Evolutionary conservation across 2,329 filamentous ascomycete genomes (phyloP).

Genomic region (Fusarium sarcochroum): DNA sequence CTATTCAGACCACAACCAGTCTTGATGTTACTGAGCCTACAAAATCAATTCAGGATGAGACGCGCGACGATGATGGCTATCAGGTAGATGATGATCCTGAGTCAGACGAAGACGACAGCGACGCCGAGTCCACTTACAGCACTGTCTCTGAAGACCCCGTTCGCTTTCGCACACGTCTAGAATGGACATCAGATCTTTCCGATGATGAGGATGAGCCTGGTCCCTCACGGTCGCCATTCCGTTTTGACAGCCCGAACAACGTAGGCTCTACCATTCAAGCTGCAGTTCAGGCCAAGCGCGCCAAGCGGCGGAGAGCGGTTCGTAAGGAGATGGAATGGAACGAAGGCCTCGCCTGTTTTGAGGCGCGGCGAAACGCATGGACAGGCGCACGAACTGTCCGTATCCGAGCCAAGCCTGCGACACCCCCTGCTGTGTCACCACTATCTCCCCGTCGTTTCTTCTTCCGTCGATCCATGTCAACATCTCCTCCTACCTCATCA

Average conservation of each 20-base stretch:
- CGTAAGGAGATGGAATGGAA: conserved; percentile 83
- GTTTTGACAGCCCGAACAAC: conserved; percentile 65
- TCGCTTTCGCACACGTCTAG: conserved; percentile 65
- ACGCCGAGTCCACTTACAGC: conserved; percentile 67
- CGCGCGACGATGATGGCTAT: conserved; percentile 54
- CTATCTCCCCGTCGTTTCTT: conserved; percentile 65
- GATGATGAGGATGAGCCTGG: conserved; percentile 62
- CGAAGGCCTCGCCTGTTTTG: conserved; percentile 83
- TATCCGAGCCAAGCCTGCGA: conserved; percentile 62
- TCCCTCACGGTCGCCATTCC: conserved; percentile 62
- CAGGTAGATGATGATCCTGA: conserved; percentile 60
- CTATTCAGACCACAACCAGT: conserved; percentile 10
- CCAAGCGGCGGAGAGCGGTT: conserved; percentile 69
- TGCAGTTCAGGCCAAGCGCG: conserved; percentile 63
- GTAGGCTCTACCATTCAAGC: conserved; percentile 60
- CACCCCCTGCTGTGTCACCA: conserved; percentile 60
- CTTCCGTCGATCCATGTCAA: conserved; percentile 62
- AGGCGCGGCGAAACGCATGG: conserved; percentile 85
- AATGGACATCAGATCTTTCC: conserved; percentile 72
- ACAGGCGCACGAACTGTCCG: conserved; percentile 78
- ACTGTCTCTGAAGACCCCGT: conserved; percentile 68
- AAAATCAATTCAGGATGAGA: conserved; percentile 50
- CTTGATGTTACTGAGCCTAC: conserved; percentile 27
- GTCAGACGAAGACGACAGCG: conserved; percentile 49
- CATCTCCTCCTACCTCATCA: conserved; percentile 54